These are phyloP conservation scores for Trametes polyzona DNA, from an alignment of 1,284 basidiomycete genomes.

Conservation along the genomic window DNA sequence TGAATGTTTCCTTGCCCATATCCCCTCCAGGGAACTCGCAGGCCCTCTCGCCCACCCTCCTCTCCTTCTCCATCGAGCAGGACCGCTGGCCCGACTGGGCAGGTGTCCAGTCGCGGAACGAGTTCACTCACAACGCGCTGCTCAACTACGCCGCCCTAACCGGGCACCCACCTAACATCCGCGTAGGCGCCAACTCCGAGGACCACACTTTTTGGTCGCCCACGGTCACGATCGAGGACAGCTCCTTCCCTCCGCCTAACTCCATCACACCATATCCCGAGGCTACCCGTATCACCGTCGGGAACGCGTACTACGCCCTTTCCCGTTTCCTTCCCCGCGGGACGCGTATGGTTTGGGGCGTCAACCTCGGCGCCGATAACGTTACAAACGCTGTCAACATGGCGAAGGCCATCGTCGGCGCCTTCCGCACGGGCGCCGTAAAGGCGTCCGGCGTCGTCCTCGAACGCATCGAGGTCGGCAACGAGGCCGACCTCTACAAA, in stretches of 20 bases:
- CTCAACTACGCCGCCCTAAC: conserved; percentile 58
- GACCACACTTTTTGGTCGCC: conserved; percentile 50
- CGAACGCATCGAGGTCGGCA: conserved; percentile 36
- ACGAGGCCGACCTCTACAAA: conserved; percentile 64
- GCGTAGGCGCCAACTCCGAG: conserved; percentile 67
- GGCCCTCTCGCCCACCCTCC: conserved; percentile 39
- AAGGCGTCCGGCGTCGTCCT: conserved; percentile 44
- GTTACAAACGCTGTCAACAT: conserved; percentile 61
- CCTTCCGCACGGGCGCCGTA: conserved; percentile 52
- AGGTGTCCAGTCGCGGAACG: conserved; percentile 51
- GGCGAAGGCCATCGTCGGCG: conserved; percentile 56
- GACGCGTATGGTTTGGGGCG: conserved; percentile 71
- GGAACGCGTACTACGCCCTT: conserved; percentile 60
- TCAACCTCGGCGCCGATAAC: conserved; percentile 64
- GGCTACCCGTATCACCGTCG: conserved; percentile 57
- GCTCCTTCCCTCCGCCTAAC: conserved; percentile 52
- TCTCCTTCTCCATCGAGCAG: conserved; percentile 72
- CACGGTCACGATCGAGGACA: conserved; percentile 41
- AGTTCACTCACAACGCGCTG: conserved; percentile 61
- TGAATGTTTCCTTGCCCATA: conserved; percentile 32
- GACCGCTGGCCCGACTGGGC: conserved; percentile 70
- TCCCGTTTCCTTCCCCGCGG: conserved; percentile 58
- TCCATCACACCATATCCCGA: conserved; percentile 63
- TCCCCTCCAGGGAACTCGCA: conserved; percentile 28
- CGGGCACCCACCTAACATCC: conserved; percentile 57